Conservation (phyloP, 1,139 yeast species). For the Eremothecium cymbalariae region DNA sequence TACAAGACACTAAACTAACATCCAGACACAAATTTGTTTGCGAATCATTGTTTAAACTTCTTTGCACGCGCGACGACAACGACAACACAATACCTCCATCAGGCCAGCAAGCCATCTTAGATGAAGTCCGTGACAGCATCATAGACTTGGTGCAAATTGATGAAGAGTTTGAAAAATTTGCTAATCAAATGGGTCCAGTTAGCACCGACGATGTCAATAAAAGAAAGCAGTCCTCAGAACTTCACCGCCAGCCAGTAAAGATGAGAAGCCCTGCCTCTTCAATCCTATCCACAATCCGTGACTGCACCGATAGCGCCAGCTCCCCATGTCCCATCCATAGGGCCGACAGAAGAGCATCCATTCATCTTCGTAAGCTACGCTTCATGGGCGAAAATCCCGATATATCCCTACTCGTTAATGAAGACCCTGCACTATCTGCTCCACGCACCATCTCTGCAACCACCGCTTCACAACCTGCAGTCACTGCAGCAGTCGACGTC, state of each 20-base stretch:
- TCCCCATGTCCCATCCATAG: constrained; percentile 5
- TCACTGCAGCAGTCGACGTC: background rate
- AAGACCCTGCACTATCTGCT: background rate
- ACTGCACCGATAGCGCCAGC: background rate
- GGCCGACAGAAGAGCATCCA: background rate
- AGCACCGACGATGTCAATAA: constrained; percentile 5
- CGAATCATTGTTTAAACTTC: constrained; percentile 12
- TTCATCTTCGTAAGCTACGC: constrained; percentile 3
- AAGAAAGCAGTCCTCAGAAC: constrained; percentile 6
- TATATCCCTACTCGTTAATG: background rate
- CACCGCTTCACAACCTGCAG: background rate
- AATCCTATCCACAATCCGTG: constrained; percentile 2
- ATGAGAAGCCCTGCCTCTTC: constrained; percentile 7
- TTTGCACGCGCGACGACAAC: constrained; percentile 4
- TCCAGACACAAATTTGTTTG: constrained; percentile 21
- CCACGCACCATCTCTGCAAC: background rate
- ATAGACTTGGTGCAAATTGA: constrained; percentile 22
- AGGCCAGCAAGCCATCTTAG: background rate
- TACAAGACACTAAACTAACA: constrained; percentile 20
- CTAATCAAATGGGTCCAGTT: constrained; percentile 7
- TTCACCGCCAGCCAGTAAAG: constrained; percentile 2
- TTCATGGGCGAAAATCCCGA: constrained; percentile 2
- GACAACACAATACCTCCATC: background rate
- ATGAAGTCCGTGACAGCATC: constrained; percentile 13
- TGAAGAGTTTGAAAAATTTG: constrained; percentile 27